Base-by-base conservation (phyloP, 2,329 filamentous ascomycete species). In the Botrytis galanthina region DNA sequence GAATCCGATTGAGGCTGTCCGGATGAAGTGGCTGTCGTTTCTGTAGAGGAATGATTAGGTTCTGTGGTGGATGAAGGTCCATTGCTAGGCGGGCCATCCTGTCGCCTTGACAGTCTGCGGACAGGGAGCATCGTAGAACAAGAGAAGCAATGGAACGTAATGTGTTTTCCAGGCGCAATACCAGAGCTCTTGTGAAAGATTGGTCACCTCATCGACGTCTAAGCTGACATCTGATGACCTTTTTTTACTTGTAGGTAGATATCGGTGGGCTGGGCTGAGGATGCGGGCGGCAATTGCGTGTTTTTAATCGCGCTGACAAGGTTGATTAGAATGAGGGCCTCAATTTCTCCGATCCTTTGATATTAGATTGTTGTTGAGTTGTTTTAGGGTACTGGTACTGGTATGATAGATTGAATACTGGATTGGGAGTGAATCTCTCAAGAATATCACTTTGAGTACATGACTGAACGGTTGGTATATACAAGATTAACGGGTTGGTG, bases 161-260 rank as follows among this genome's bases (percentile, higher is more conserved):
- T 46, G 37, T 48, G 26, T 59, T 60, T 61, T 57, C 62, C 39
- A 46, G 63, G 48, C 42, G 62, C 51, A 48, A 60, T 42, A 69
- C 62, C 46, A 60, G 68, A 46, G 71, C 32, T 72, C 42, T 60
- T 32, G 42, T 48, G 66, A 26, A 72, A 60, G 46, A 69, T 72
- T 72, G 62, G 71, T 68, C 66, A 67, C 35, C 62, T 72, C 70
- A 72, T 72, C 46, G 64, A 68, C 39, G 29, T 48, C 48, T 60
- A 72, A 37, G 63, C 39, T 69, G 63, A 61, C 71, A 69, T 61
- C 46, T 48, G 63, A 54, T 48, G 63, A 54, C n/a, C 26, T 39
- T 42, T 32, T 39, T 26, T 29, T 18, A n/a, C 48, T 66, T 29
- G 39, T 46, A 64, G n/a, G 39, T 37, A 57, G 48, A 57, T 37